Evolutionary conservation across 805 yeast species (phyloP).

Genomic region (Candida sakaeoensis): DNA sequence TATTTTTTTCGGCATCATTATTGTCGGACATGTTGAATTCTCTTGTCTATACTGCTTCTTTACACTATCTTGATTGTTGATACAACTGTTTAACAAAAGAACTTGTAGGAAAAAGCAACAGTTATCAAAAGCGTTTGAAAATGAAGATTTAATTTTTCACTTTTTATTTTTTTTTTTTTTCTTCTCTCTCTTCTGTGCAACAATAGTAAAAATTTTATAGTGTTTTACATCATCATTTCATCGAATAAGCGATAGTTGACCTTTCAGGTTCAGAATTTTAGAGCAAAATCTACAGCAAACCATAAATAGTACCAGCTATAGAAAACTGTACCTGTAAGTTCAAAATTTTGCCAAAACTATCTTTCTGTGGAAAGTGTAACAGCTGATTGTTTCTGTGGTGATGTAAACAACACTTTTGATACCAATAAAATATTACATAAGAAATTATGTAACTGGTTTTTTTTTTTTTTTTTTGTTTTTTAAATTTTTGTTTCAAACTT

Average conservation of each 20-base stretch:
- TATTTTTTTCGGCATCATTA: conserved; percentile 89
- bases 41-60: not conserved
- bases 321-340: too few relatives aligned
- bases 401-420: not conserved
- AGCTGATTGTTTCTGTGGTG: too few relatives aligned
- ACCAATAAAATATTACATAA: not conserved
- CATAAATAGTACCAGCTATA: too few relatives aligned
- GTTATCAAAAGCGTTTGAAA: not conserved
- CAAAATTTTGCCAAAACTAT: too few relatives aligned
- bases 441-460: not conserved
- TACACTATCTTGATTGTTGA: too few relatives aligned
- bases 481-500: too few relatives aligned
- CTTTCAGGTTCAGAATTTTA: too few relatives aligned
- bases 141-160: conserved; percentile 1
- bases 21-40: conserved; percentile 15
- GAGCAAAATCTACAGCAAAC: too few relatives aligned
- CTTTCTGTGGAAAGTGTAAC: too few relatives aligned
- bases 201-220: conserved; percentile 1
- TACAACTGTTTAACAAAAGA: not conserved
- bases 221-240: not conserved
- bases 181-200: not conserved
- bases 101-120: conserved; percentile 1
- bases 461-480: not conserved
- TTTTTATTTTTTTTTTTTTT: not conserved
- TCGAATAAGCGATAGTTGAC: not conserved